These are phyloP conservation scores for Aspergillus pseudoterreus DNA, from an alignment of 2,329 filamentous ascomycete species.

Conservation along the genomic window DNA sequence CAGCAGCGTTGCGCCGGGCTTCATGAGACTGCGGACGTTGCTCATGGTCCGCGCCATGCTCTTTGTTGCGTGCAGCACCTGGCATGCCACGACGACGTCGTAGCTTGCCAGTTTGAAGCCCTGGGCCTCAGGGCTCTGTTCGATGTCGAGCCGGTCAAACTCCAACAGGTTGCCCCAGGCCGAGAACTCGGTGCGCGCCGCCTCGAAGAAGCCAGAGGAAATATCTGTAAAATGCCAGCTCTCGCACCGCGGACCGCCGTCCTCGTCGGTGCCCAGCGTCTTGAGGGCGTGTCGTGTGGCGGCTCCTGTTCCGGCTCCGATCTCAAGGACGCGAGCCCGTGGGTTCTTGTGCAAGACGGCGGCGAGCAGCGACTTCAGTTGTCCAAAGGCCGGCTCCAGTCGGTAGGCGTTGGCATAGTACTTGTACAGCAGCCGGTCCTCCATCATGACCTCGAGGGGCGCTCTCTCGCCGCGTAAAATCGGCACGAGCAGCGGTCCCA, in stretches of 20 bases:
- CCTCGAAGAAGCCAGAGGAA: conserved; percentile 11
- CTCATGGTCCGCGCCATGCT: conserved; percentile 3
- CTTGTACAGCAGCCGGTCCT: too few species aligned
- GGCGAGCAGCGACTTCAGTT: background rate
- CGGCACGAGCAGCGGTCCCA: too few species aligned
- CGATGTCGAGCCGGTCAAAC: conserved; percentile 13
- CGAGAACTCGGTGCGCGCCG: conserved; percentile 6
- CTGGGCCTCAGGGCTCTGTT: conserved; percentile 12
- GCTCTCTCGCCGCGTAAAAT: too few species aligned
- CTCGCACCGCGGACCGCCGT: background rate
- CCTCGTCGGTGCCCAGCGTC: background rate
- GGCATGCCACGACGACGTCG: conserved; percentile 16
- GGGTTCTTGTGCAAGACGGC: conserved; percentile 11
- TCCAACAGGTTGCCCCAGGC: conserved; percentile 4
- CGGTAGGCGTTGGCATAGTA: too few species aligned
- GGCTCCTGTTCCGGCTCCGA: conserved; percentile 13
- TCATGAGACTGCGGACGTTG: conserved; percentile 11
- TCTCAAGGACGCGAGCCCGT: conserved; percentile 10
- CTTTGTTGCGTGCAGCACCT: conserved; percentile 11
- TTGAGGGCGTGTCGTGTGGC: background rate
- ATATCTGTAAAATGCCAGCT: conserved; percentile 14
- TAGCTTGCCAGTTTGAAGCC: conserved; percentile 14
- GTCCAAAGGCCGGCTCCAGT: too few species aligned
- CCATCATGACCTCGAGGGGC: too few species aligned
- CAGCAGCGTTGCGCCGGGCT: background rate